These are phyloP conservation scores for Boletus subcaerulescens DNA, from an alignment of 768 basidiomycete species.

Conservation along the genomic window DNA sequence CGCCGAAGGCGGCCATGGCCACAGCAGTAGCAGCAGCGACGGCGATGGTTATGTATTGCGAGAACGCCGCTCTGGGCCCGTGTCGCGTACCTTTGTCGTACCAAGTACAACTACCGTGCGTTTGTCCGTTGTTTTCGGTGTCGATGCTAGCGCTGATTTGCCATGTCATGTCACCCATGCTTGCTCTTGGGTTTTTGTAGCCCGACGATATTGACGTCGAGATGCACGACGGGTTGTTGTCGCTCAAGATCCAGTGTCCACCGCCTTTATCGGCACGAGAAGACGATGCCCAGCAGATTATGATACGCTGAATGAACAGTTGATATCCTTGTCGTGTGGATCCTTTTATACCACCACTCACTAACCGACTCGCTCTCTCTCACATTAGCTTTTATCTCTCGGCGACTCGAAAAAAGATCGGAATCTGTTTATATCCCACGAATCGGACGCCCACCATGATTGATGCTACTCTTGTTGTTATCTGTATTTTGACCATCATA, in stretches of 20 bases:
- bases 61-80: constrained; percentile 55
- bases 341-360: constrained; percentile 4
- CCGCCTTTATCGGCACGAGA: constrained; percentile 33
- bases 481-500: background rate
- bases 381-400: too few species aligned
- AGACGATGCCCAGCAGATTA: constrained; percentile 46
- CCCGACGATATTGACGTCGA: constrained; percentile 51
- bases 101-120: constrained; percentile 54
- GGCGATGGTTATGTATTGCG: constrained; percentile 41
- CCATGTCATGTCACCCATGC: constrained; percentile 2
- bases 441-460: background rate
- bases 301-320: constrained; percentile 41
- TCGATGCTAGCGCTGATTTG: background rate
- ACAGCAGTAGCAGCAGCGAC: too few species aligned
- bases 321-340: constrained; percentile 8
- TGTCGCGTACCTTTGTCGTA: constrained; percentile 51
- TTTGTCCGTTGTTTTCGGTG: constrained; percentile 18
- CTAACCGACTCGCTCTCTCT: constrained; percentile 1
- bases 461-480: background rate
- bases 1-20: constrained; percentile 16
- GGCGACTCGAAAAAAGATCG: background rate
- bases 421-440: background rate
- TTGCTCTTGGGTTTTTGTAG: constrained; percentile 29
- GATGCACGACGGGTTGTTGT: constrained; percentile 61
- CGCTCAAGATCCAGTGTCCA: constrained; percentile 52